Evolutionary conservation across 1,284 basidiomycete genomes (phyloP).

Genomic region (Phellopilus nigrolimitatus): DNA sequence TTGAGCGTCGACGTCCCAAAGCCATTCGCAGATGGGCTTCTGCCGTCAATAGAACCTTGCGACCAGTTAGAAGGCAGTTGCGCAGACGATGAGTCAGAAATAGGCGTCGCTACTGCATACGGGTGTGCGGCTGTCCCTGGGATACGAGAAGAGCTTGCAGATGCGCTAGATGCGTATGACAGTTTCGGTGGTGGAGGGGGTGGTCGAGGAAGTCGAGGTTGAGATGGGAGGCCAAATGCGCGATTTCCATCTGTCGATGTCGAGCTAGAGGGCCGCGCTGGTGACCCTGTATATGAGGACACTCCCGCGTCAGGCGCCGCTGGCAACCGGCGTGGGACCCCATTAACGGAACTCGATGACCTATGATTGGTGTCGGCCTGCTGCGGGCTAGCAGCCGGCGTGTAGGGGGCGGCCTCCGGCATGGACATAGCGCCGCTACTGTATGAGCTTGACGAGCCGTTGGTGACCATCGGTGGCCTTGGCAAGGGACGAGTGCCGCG

Average conservation of each 20-base stretch:
- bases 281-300: not conserved
- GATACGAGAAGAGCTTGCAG: conserved; percentile 4
- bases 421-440: conserved; percentile 17
- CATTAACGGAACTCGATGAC: conserved; percentile 2
- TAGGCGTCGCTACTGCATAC: conserved; percentile 14
- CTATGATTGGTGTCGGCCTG: conserved; percentile 9
- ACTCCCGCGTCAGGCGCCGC: conserved; percentile 10
- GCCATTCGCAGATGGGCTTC: conserved; percentile 7
- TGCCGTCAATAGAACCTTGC: not conserved
- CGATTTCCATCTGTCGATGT: conserved; percentile 4
- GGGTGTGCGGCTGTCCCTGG: conserved; percentile 9
- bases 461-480: conserved; percentile 24
- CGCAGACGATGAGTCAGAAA: conserved; percentile 12
- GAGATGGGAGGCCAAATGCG: conserved; percentile 9
- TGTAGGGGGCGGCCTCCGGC: conserved; percentile 25
- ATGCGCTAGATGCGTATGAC: conserved; percentile 12
- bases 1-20: not conserved
- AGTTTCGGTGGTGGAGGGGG: conserved; percentile 7
- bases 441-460: conserved; percentile 13
- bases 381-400: conserved; percentile 2
- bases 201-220: conserved; percentile 12
- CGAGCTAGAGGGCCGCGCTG: conserved; percentile 6
- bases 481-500: conserved; percentile 30
- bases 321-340: conserved; percentile 14
- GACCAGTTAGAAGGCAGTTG: conserved; percentile 15